Evolutionary conservation across 75 land plant species (phyloP).

Genomic region (Pinus albicaulis): DNA sequence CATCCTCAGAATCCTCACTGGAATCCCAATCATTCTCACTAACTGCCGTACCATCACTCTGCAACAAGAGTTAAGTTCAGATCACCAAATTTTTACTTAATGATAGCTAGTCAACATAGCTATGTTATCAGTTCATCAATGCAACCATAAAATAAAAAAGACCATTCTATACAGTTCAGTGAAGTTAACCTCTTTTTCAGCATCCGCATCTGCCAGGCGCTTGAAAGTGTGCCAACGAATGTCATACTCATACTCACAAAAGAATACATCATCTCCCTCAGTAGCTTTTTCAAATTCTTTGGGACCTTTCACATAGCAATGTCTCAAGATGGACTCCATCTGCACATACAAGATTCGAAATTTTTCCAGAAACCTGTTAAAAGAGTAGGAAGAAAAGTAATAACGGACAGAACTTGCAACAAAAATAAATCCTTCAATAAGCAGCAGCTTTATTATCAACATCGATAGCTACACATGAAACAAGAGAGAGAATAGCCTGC

Average conservation of each 20-base stretch:
- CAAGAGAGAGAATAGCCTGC: neutral
- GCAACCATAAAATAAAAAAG: neutral
- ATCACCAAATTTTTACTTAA: neutral
- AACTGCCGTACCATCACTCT: constrained; percentile 13
- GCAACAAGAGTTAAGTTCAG: neutral
- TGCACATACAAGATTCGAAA: constrained; percentile 16
- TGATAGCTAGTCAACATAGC: neutral
- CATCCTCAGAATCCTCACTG: constrained; percentile 22
- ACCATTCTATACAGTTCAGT: neutral
- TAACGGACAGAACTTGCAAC: neutral
- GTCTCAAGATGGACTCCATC: constrained; percentile 83
- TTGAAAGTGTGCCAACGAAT: constrained; percentile 82
- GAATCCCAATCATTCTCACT: constrained; percentile 31
- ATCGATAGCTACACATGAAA: neutral
- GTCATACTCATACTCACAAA: constrained; percentile 97
- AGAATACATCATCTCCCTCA: constrained; percentile 94
- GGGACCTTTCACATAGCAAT: constrained; percentile 86
- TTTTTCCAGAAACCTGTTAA: neutral
- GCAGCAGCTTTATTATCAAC: neutral
- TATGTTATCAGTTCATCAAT: neutral
- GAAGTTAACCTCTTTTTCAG: constrained; percentile 34
- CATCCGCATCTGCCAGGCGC: constrained; percentile 66
- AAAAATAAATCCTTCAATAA: neutral
- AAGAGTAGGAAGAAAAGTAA: neutral
- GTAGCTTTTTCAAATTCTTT: constrained; percentile 68